These are phyloP conservation scores for Poa pratensis DNA, from an alignment of 176 grass and related monocot species.

Conservation along the genomic window DNA sequence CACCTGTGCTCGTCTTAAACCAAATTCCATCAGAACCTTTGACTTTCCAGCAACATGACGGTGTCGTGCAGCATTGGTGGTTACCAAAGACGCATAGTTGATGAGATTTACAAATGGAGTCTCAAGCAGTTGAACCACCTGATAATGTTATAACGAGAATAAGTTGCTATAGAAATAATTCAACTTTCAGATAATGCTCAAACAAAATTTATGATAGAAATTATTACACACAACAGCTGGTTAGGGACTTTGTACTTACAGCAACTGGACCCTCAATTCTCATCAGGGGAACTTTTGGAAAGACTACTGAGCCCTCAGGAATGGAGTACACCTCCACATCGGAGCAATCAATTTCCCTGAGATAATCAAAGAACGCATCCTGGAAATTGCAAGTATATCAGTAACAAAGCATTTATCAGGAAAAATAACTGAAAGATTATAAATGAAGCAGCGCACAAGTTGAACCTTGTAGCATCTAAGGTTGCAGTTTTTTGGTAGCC, in stretches of 20 bases:
- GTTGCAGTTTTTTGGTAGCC: neutral
- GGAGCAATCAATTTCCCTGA: conserved; percentile 70
- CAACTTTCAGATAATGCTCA: conserved; percentile 9
- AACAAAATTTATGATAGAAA: conserved; percentile 14
- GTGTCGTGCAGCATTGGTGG: conserved; percentile 96
- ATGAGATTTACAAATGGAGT: conserved; percentile 98
- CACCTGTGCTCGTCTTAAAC: conserved; percentile 97
- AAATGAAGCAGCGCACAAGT: neutral
- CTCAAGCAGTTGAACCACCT: conserved; percentile 97
- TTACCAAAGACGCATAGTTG: conserved; percentile 95
- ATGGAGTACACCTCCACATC: conserved; percentile 96
- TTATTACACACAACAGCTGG: conserved; percentile 23
- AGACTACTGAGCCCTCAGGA: conserved; percentile 97
- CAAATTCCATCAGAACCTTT: conserved; percentile 95
- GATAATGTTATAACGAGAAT: conserved; percentile 35
- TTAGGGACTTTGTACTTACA: conserved; percentile 64
- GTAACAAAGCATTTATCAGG: conserved; percentile 42
- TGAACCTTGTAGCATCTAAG: neutral
- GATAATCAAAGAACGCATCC: conserved; percentile 92
- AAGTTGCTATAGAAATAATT: conserved; percentile 32
- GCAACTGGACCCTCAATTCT: conserved; percentile 92
- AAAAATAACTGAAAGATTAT: conserved; percentile 16
- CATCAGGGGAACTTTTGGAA: conserved; percentile 94
- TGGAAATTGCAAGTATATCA: conserved; percentile 54
- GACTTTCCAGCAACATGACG: conserved; percentile 88